Evolutionary conservation across 2,329 filamentous ascomycete species (phyloP), one percentile per base, ranked within the genome.

Genomic region (Cordyceps fumosorosea): DNA sequence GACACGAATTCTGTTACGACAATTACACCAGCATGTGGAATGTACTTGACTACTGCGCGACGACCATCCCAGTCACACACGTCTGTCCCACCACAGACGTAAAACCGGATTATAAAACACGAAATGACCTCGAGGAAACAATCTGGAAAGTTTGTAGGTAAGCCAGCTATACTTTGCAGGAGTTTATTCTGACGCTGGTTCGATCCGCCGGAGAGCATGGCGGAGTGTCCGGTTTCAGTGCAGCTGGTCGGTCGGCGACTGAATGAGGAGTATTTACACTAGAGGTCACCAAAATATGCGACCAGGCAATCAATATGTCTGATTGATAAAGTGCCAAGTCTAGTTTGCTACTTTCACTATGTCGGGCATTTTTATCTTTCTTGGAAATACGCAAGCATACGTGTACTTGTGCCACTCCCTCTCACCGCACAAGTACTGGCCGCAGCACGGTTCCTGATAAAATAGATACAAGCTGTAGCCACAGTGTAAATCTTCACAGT

Each of bases 1-100:
- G 29, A 20, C 14, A 50, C 45, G 20, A 58, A 44, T 58, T 58
- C 16, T 26, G 26, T 32, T 58, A 58, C 45, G 56, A 58, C 32
- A 58, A 51, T 24, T 58, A 58, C 14, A 58, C 56, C 29, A 58
- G 32, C 16, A 18, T 58, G 22, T 58, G 56, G 29, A 58, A 58
- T 26, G 22, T 58, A n/a, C 16, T 58, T 3, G 56, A 58, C 56
- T 58, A 58, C 20, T 40, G 56, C 45, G 56, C 45, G 29, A 50
- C 45, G 56, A 51, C 45, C 26, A 40, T 51, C 7, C 56, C 56
- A 42, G 56, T 50, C 44, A 50, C 56, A 8, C 34, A 32, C 6
- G 45, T 58, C 20, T 37, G 14, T 37, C n/a, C 45, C 37, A 3
- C 29, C 1, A 7, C 18, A 12, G 54, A 56, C 7, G 18, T 11